phyloP scores from a whole-genome alignment of 1,139 yeast species.

The Suhomyces bokatorum region DNA sequence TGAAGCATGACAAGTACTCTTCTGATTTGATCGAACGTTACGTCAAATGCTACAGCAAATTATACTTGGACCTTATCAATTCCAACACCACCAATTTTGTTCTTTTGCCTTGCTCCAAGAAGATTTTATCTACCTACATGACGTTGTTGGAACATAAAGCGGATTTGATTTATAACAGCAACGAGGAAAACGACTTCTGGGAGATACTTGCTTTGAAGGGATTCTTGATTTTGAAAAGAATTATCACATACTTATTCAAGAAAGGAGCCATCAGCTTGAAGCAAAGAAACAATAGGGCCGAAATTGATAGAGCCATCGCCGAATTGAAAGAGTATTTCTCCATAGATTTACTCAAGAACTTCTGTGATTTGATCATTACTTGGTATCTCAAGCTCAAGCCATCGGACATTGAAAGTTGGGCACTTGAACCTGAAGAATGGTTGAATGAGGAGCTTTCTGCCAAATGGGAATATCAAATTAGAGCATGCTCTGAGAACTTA shows the following conservation, averaged over 20 bases:
- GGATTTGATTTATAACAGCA: constrained; percentile 50
- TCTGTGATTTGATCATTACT: constrained; percentile 66
- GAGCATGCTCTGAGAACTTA: constrained; percentile 87
- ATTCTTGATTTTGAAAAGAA: constrained; percentile 61
- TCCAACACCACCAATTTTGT: constrained; percentile 72
- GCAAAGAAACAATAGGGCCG: constrained; percentile 60
- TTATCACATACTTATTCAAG: constrained; percentile 61
- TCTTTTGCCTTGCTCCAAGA: constrained; percentile 62
- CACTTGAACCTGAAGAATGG: constrained; percentile 89
- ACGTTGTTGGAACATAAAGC: constrained; percentile 66
- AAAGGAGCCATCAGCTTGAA: constrained; percentile 69
- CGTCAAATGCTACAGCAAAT: constrained; percentile 73
- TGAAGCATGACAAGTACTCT: constrained; percentile 53
- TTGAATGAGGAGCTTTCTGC: constrained; percentile 74
- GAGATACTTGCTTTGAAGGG: constrained; percentile 74
- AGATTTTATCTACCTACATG: constrained; percentile 59
- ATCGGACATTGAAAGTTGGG: constrained; percentile 79
- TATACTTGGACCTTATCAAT: constrained; percentile 58
- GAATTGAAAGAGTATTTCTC: constrained; percentile 58
- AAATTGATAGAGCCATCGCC: constrained; percentile 57
- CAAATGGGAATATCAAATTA: constrained; percentile 80
- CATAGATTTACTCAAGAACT: constrained; percentile 50
- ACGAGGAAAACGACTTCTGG: constrained; percentile 67
- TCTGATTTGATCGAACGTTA: constrained; percentile 67
- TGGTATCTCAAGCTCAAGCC: constrained; percentile 76